A percentile compares a stretch with the other conserved stretches of the same genome.
These are phyloP conservation scores for Ascochyta rabiei DNA, from an alignment of 2,329 filamentous ascomycete genomes.

Conservation along the genomic window DNA sequence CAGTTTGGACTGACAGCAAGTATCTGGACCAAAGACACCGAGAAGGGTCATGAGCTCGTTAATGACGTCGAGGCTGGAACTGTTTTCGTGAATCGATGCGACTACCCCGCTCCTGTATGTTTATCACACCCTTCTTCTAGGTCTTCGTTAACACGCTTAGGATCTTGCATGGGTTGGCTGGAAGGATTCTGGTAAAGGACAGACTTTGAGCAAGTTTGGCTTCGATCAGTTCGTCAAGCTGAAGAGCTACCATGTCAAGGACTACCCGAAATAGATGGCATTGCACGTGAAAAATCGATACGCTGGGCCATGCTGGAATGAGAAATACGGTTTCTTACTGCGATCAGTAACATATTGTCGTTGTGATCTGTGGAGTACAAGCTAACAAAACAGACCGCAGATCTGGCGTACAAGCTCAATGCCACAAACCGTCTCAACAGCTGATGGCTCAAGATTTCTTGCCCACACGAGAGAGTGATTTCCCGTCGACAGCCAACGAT, in stretches of 20 bases:
- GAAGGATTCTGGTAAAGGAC: conserved; percentile 95
- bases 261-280: conserved; percentile 63
- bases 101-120: conserved; percentile 88
- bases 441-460: background rate
- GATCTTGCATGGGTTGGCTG: conserved; percentile 96
- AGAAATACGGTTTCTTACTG: conserved; percentile 26
- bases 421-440: background rate
- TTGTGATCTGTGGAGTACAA: background rate
- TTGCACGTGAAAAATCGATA: conserved; percentile 18
- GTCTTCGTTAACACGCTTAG: conserved; percentile 52
- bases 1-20: conserved; percentile 95
- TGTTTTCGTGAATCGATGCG: conserved; percentile 93
- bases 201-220: conserved; percentile 86
- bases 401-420: background rate
- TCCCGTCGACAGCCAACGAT: background rate
- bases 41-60: conserved; percentile 74
- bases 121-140: background rate
- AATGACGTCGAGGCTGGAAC: conserved; percentile 89
- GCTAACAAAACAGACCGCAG: background rate
- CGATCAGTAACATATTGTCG: background rate
- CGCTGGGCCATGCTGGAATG: conserved; percentile 14
- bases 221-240: conserved; percentile 96
- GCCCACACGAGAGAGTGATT: background rate
- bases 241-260: conserved; percentile 94
- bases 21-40: conserved; percentile 91